A percentile compares a stretch with the other conserved stretches of the same genome.
Conservation (phyloP, 257 asterid species). For the Solanum okadae region DNA sequence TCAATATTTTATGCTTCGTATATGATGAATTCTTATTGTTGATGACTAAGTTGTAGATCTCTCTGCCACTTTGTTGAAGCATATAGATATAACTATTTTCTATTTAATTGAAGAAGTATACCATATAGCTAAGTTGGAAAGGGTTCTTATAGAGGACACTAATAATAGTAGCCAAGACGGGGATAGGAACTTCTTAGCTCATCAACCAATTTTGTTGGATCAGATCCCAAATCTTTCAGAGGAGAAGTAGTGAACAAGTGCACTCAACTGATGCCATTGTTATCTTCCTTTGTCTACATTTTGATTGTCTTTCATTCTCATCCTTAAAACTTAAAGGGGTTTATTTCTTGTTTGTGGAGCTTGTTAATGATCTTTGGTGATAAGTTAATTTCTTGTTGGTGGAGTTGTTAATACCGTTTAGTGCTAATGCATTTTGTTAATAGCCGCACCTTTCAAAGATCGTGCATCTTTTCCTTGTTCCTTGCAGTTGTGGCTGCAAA, state of each 20-base stretch:
- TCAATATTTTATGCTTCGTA: neutral
- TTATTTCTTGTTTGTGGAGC: neutral
- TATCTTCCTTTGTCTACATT: neutral
- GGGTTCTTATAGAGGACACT: constrained; percentile 11
- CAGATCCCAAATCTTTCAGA: constrained; percentile 35
- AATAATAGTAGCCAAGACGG: constrained; percentile 17
- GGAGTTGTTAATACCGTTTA: neutral
- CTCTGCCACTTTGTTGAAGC: neutral
- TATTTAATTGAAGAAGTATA: constrained; percentile 8
- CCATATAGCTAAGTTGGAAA: constrained; percentile 8
- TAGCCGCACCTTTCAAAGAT: neutral
- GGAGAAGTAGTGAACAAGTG: constrained; percentile 47
- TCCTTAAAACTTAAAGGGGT: neutral
- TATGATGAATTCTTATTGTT: neutral
- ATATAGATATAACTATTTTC: neutral
- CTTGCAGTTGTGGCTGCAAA: neutral
- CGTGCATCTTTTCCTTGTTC: neutral
- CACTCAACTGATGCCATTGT: neutral
- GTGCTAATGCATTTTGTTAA: neutral
- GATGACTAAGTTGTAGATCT: neutral
- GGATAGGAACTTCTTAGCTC: constrained; percentile 20
- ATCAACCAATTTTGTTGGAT: constrained; percentile 24
- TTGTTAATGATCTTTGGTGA: too few relatives aligned
- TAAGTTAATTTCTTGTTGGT: neutral
- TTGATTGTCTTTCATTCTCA: neutral